Evolutionary conservation across 768 basidiomycete genomes (phyloP), one percentile per base, ranked within the genome.

Genomic region (Boletus huronensis): DNA sequence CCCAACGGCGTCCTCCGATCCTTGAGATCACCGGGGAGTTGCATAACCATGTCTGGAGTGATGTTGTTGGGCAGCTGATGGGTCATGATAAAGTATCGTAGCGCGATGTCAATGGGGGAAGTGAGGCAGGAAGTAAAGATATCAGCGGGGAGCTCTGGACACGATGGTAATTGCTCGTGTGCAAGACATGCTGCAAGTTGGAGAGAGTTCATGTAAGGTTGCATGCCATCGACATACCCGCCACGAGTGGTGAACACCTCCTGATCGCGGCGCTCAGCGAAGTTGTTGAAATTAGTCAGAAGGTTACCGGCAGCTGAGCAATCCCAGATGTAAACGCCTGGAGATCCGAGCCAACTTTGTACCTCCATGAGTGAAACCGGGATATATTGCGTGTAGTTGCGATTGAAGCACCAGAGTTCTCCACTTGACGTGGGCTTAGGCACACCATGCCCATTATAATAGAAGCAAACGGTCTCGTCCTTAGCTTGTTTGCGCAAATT

Each of bases 361-460:
- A 99, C 79, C 62, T 99, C 97, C 70, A 88, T 88, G 40, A 99
- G 77, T 17, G 93, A 94, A 11, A 98, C 90, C 0, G 97, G 97
- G 55, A 98, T 98, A 67, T 99, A 99, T 71, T 99, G 96, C 0
- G 97, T 98, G 70, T 98, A 98, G 61, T 84, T 89, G 64, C 86
- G 80, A 72, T 99, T 98, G 77, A 99, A 99, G 52, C 97, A 95
- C 97, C 97, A 99, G 49, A 99, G 80, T 72, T 99, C 97, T 23
- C 97, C 90, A 58, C 91, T 94, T 0, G 90, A 79, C 0, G 97
- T 98, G 11, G 97, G 97, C 65, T 92, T 95, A 2, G 96, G 96
- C 21, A 99, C 97, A 23, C 97, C 97, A 58, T 98, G 97, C 3
- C 97, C 97, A 59, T 98, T 99, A 74, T 98, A 99, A 72, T 98